phyloP scores from a whole-genome alignment of 139 green algal genomes.

The Gonium pectorale region DNA sequence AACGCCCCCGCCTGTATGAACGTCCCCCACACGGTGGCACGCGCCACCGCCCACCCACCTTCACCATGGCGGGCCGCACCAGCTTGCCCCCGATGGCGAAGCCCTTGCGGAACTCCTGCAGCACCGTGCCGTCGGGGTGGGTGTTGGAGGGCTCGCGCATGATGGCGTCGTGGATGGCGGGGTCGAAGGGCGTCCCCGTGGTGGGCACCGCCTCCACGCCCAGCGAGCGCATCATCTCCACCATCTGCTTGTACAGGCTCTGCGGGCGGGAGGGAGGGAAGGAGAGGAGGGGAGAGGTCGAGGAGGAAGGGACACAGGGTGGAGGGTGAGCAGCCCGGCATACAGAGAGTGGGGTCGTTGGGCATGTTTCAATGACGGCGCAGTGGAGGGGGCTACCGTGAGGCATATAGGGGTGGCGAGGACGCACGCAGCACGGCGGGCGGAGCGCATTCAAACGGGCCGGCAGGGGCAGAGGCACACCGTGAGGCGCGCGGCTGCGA shows the following conservation, averaged over 20 bases:
- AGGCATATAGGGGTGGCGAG: no score
- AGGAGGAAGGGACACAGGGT: neutral
- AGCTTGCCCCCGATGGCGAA: slow-evolving; percentile 91
- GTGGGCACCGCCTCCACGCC: slow-evolving; percentile 89
- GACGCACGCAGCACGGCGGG: no score
- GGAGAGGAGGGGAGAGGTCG: neutral
- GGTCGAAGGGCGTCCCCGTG: slow-evolving; percentile 92
- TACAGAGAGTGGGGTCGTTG: no score
- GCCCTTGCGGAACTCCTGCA: slow-evolving; percentile 95
- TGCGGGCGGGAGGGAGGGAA: slow-evolving; percentile 39
- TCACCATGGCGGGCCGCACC: slow-evolving; percentile 97
- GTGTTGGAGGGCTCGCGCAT: slow-evolving; percentile 78
- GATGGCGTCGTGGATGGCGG: slow-evolving; percentile 96
- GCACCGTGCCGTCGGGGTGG: slow-evolving; percentile 82
- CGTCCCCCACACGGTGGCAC: no score
- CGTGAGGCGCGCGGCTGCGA: no score
- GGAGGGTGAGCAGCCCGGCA: no score
- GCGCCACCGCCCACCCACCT: slow-evolving; percentile 69
- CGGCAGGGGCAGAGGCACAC: no score
- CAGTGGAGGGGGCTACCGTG: no score
- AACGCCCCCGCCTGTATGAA: no score
- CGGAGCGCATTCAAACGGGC: no score
- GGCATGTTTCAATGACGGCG: no score
- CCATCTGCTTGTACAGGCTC: slow-evolving; percentile 95
- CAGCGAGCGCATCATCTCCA: slow-evolving; percentile 89